Conservation (phyloP, 179 eudicot genomes). For the Heliamphora pulchella region DNA sequence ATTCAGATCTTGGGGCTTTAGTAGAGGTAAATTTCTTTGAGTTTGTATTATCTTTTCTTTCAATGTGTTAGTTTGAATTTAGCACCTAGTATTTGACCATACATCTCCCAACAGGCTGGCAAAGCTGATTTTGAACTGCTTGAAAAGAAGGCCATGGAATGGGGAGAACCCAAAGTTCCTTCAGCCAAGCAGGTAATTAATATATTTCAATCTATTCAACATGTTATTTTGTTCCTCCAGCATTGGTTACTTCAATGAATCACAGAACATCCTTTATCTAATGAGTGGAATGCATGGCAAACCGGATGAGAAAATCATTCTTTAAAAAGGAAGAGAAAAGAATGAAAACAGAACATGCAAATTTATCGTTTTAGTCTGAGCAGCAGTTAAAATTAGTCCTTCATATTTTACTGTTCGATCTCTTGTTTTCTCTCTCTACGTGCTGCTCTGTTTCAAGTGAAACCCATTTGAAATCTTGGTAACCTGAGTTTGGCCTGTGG, state of each 20-base stretch:
- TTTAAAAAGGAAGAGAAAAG: not conserved
- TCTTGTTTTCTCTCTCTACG: not conserved
- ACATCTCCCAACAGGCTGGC: slow-evolving; percentile 51
- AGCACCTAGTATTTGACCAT: not conserved
- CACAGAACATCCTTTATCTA: not conserved
- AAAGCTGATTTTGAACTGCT: slow-evolving; percentile 84
- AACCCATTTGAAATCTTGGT: not conserved
- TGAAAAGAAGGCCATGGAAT: slow-evolving; percentile 85
- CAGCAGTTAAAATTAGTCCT: not conserved
- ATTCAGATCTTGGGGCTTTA: slow-evolving; percentile 65
- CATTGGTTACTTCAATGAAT: not conserved
- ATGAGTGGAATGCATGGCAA: not conserved
- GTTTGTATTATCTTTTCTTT: not conserved
- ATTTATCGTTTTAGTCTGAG: not conserved
- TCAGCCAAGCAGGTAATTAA: slow-evolving; percentile 83
- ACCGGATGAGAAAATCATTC: too few relatives aligned
- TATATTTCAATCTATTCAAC: not conserved
- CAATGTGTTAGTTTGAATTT: not conserved
- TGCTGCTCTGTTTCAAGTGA: not conserved
- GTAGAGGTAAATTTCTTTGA: slow-evolving; percentile 49
- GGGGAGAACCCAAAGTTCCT: slow-evolving; percentile 91
- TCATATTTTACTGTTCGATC: not conserved
- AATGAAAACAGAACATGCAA: not conserved
- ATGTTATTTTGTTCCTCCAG: not conserved
- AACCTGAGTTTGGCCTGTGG: not conserved